Conservation (phyloP, 176 grass and related monocot genomes). For the Zoysia pacifica region DNA sequence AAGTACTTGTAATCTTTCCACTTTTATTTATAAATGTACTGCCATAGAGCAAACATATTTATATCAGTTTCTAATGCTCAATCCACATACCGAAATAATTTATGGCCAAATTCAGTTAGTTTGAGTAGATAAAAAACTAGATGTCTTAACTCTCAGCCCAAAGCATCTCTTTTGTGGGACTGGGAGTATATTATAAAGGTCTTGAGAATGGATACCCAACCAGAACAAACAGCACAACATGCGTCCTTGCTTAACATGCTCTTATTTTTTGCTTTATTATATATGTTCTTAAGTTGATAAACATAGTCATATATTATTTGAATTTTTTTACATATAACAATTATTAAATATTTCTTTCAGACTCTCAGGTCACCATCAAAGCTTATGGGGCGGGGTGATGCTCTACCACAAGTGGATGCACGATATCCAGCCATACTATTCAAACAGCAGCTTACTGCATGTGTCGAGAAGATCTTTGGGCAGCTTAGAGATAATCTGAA, state of each 20-base stretch:
- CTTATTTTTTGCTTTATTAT: neutral
- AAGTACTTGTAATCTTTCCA: too few relatives aligned
- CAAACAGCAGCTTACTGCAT: slow-evolving; percentile 94
- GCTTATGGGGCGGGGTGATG: slow-evolving; percentile 65
- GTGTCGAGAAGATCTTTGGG: slow-evolving; percentile 94
- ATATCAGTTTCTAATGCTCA: neutral
- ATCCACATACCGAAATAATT: neutral
- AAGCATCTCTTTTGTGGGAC: neutral
- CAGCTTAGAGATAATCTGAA: slow-evolving; percentile 96
- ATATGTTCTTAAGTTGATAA: neutral
- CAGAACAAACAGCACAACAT: neutral
- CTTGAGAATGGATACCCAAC: neutral
- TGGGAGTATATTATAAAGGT: neutral
- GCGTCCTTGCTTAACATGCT: slow-evolving; percentile 1
- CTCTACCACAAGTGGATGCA: slow-evolving; percentile 77
- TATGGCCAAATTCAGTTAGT: neutral
- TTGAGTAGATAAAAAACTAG: neutral
- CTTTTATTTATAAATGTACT: too few relatives aligned
- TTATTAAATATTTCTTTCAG: slow-evolving; percentile 41
- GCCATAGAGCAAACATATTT: neutral
- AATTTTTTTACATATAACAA: neutral
- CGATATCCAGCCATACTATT: slow-evolving; percentile 94
- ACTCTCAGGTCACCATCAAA: slow-evolving; percentile 66
- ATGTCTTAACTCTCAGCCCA: neutral
- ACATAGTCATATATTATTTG: slow-evolving; percentile 13